Base-by-base conservation (phyloP, 345 rosid genomes). In the Hibiscus mutabilis region DNA sequence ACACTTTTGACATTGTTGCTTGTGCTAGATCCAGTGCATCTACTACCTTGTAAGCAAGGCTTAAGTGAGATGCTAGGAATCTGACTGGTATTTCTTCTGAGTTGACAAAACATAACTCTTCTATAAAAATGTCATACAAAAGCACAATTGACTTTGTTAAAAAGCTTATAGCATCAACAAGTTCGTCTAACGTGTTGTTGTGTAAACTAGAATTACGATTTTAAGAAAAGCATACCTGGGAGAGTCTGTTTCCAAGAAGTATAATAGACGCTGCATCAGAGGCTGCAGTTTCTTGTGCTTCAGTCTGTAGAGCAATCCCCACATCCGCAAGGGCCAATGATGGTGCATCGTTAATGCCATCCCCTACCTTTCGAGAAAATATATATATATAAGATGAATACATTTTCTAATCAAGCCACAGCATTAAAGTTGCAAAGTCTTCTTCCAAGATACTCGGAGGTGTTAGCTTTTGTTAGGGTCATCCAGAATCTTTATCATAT, bases 341-440 rank as follows among this genome's bases (percentile, higher is more conserved):
- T 42, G 97, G 98, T 57, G 97, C 98, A 81, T 94, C 98, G 40
- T 91, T 94, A 78, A 94, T 94, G 70, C 96, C 97, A 83, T 94
- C 97, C 13, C 98, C 98, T 47, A 91, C 96, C 98, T 94, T 74
- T 27, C 0, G 25, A 59, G 56, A 27, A 12, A 72, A 74, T 70
- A 72, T 72, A 47, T 1, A 2, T 1, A 7, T 27, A 71, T 59
- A 72, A 37, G 75, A 25, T 60, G 27, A 68, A 29, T 71, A 52
- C 53, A 53, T 76, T 76, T 63, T 62, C 56, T 24, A 51, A 46
- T 58, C 49, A 69, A 71, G 47, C 44, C 49, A 47, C 11, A 33
- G 35, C 14, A 27, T 49, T 27, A 3, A 13, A 19, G 12, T 69
- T 52, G 24, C 11, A 8, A 37, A 25, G 42, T 10, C 44, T 47